Percentiles rank a stretch among this genome's conserved stretches.
Evolutionary conservation across 352 stramenopile genomes (phyloP).

Genomic region (Globisporangium takayamanum): DNA sequence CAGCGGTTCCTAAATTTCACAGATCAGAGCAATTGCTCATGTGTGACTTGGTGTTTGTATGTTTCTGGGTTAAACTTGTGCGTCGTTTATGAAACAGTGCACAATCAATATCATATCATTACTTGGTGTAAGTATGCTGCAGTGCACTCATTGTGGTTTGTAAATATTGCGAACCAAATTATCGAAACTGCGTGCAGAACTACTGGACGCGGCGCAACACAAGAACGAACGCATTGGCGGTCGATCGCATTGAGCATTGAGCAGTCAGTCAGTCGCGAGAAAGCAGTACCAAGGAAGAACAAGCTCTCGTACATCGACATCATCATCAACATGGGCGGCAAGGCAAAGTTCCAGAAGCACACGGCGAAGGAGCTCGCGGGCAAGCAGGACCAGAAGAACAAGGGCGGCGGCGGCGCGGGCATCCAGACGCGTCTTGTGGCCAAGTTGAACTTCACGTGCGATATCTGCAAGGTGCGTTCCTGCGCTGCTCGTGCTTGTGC

Average conservation of each 20-base stretch:
- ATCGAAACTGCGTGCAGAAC: neutral
- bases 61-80: too few relatives aligned
- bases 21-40: too few relatives aligned
- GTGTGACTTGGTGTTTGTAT: too few relatives aligned
- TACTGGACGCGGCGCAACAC: neutral
- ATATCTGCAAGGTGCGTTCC: constrained; percentile 54
- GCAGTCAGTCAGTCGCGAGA: neutral
- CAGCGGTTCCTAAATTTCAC: too few relatives aligned
- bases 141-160: neutral
- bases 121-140: neutral
- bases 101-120: neutral
- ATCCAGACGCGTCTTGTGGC: constrained; percentile 26
- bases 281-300: neutral
- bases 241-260: neutral
- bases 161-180: neutral
- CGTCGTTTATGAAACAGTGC: too few relatives aligned
- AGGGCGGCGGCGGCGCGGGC: constrained; percentile 43
- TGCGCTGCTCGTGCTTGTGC: neutral
- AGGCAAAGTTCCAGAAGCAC: constrained; percentile 78
- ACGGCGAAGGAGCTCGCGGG: constrained; percentile 57
- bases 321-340: constrained; percentile 41
- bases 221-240: neutral
- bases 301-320: neutral
- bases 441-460: constrained; percentile 66
- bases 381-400: constrained; percentile 45